phyloP scores from a whole-genome alignment of 176 grass and related monocot species.

The Typha latifolia region DNA sequence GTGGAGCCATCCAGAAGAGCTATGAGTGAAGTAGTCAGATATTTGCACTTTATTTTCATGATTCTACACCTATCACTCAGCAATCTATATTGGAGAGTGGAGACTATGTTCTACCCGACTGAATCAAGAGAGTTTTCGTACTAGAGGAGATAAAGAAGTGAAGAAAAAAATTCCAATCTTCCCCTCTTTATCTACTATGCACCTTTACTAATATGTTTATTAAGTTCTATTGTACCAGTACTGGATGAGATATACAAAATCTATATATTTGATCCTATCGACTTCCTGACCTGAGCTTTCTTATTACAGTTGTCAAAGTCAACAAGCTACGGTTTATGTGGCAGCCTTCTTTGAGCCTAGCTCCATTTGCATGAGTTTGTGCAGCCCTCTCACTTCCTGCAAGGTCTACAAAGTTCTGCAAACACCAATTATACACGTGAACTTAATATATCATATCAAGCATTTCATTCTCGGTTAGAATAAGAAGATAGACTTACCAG shows the following conservation, averaged over 20 bases:
- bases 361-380: slow-evolving; percentile 89
- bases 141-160: too few relatives aligned
- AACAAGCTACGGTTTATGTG: slow-evolving; percentile 92
- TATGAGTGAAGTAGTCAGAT: too few relatives aligned
- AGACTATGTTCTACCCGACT: too few relatives aligned
- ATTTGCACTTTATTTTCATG: too few relatives aligned
- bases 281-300: slow-evolving; percentile 69
- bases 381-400: slow-evolving; percentile 92
- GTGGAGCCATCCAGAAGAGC: too few relatives aligned
- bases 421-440: slow-evolving; percentile 22
- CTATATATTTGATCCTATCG: background rate
- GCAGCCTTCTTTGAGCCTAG: slow-evolving; percentile 80
- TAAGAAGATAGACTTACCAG: slow-evolving; percentile 46
- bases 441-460: slow-evolving; percentile 15
- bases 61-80: too few relatives aligned
- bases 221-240: too few relatives aligned
- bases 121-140: too few relatives aligned
- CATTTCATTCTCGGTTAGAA: background rate
- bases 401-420: slow-evolving; percentile 98
- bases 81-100: too few relatives aligned
- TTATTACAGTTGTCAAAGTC: slow-evolving; percentile 92
- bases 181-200: too few relatives aligned
- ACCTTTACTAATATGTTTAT: too few relatives aligned
- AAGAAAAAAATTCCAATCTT: too few relatives aligned
- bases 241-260: background rate